Evolutionary conservation across 2,329 filamentous ascomycete genomes (phyloP).

Genomic region (Acephala macrosclerotiorum): DNA sequence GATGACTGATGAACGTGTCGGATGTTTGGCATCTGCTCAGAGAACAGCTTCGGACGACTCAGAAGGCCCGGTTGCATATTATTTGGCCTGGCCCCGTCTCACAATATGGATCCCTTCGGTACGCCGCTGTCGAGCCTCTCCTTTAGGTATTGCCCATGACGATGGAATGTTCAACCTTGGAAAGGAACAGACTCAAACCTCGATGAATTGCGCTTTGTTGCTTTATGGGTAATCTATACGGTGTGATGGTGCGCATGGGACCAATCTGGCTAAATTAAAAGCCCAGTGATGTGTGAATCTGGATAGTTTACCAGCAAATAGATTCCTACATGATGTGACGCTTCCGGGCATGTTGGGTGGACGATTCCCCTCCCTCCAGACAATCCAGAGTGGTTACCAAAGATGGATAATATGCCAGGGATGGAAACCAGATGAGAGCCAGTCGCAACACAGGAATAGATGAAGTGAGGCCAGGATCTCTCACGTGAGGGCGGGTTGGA

Average conservation of each 20-base stretch:
- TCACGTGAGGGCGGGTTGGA: constrained; percentile 16
- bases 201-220: constrained; percentile 26
- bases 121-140: constrained; percentile 32
- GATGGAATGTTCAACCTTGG: constrained; percentile 30
- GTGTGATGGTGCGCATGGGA: constrained; percentile 38
- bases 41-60: constrained; percentile 13
- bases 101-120: constrained; percentile 28
- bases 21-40: constrained; percentile 2
- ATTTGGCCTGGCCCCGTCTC: constrained; percentile 13
- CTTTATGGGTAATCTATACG: constrained; percentile 34
- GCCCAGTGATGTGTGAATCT: constrained; percentile 30
- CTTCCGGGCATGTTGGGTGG: constrained; percentile 25
- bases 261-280: constrained; percentile 39
- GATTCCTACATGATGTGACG: constrained; percentile 35
- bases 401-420: constrained; percentile 19
- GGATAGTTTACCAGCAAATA: constrained; percentile 34
- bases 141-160: constrained; percentile 37
- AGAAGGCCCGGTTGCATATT: constrained; percentile 17
- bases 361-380: constrained; percentile 26
- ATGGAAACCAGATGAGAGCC: constrained; percentile 12
- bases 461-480: constrained; percentile 15
- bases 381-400: constrained; percentile 10
- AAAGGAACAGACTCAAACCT: constrained; percentile 24
- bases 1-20: constrained; percentile 7
- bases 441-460: constrained; percentile 21